Base-by-base conservation (phyloP, 805 yeast genomes). In the Yarrowia osloensis region DNA sequence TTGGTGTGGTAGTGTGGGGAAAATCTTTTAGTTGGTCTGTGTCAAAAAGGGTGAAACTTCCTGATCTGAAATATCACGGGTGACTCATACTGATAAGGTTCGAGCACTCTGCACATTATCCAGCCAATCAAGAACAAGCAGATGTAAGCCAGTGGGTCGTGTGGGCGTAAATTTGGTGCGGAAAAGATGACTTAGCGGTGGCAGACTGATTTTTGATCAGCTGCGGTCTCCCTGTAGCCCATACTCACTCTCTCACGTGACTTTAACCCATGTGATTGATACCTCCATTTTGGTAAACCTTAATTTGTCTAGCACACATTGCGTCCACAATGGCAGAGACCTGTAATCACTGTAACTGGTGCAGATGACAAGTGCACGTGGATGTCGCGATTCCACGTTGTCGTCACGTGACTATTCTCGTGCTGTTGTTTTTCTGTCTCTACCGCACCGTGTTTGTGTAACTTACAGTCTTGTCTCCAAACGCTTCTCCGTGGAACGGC, bases 31-130 rank as follows among this genome's bases (percentile, higher is more conserved):
- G 59, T 52, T 22, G 39, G 26, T 11, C 31, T 19, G 35, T 15
- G 40, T 52, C 29, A 13, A 33, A 33, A 35, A 33, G 42, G 31
- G 22, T 52, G 59, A 55, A 39, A 55, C 35, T 55, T 52, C 42
- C 31, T 35, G 46, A 55, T 55, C 62, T 55, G 62, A 55, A 55
- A 55, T 55, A 37, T 55, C 62, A 55, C 47, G 17, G 22, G 62
- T 55, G 62, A 55, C 47, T 55, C 62, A 55, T 55, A 17, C 62
- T 55, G 62, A 55, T 55, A 55, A 55, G 62, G 62, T 55, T 55
- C 28, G 19, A 8, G n/a, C n/a, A 26, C 17, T n/a, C 39, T 37
- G 62, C 62, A 55, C 29, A 26, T 33, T 55, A 55, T 55, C 62
- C 59, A 55, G 46, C 62, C 62, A 55, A 55, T 55, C 62, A 55